Evolutionary conservation across 331 rosid genomes (phyloP), one percentile per base, ranked within the genome.

Genomic region (Pyrus hybrid): DNA sequence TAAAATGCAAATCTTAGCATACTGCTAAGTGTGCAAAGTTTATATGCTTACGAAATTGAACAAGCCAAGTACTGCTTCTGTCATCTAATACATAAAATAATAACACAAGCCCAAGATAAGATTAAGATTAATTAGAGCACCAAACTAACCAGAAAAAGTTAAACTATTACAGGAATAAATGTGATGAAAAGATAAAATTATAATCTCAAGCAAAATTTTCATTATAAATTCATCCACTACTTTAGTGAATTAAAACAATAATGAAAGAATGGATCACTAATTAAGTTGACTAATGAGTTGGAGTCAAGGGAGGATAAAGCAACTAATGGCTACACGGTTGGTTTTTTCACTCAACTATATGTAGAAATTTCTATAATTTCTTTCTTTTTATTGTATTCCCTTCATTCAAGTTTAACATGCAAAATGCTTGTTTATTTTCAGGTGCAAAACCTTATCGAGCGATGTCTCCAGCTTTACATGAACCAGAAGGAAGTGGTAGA

Each of bases 381-480:
- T 37, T 67, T 32, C 41, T 32, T 17, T 17, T 64, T 30, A 7
- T 21, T 16, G 4, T 30, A 6, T 29, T 8, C 69, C 13, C 23
- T 29, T 2, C 8, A 67, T 37, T 21, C 7, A 37, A 37, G 54
- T 51, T 21, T 21, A 37, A 21, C n/a, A 41, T 67, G 12, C 17
- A 45, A 41, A 22, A 16, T 7, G 10, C 8, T 21, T 8, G 51
- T 66, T 8, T 58, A 54, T 20, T 45, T 79, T 62, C 84, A 93
- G 97, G 98, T 93, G 74, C 92, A 88, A 83, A 87, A 90, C 86
- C 98, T 93, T 65, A 89, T 93, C 17, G 93, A 91, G 81, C 85
- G 91, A 83, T 91, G 98, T 66, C 86, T 93, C 17, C 98, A 93
- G 77, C 89, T 91, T 30, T 91, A 93, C 80, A 93, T 93, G 98